Percentiles rank a stretch among this genome's conserved stretches.
phyloP scores from a whole-genome alignment of 164 flowering plant genomes.

The Vitis vinifera region DNA sequence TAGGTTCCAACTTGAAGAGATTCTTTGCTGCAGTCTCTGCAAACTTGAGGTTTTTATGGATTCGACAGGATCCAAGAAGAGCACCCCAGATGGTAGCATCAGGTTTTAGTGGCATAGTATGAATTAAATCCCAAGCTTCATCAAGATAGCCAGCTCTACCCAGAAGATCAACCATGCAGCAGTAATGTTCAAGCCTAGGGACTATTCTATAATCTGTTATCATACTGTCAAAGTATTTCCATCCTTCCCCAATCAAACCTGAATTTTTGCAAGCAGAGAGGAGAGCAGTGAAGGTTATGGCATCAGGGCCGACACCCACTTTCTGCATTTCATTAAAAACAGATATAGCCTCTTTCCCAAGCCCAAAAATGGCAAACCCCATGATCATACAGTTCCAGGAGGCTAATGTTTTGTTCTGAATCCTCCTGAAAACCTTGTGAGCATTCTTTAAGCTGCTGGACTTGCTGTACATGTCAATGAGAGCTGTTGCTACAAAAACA shows the following conservation, averaged over 20 bases:
- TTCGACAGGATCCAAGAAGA: constrained; percentile 51
- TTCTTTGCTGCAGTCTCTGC: constrained; percentile 55
- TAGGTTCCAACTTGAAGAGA: constrained; percentile 55
- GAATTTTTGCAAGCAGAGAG: constrained; percentile 63
- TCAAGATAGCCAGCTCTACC: constrained; percentile 63
- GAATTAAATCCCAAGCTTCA: constrained; percentile 67
- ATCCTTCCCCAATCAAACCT: constrained; percentile 59
- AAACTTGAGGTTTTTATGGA: constrained; percentile 39
- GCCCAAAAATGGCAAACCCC: constrained; percentile 52
- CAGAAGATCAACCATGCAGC: constrained; percentile 82
- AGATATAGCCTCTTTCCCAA: constrained; percentile 43
- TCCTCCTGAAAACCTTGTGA: constrained; percentile 33
- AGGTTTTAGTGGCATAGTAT: constrained; percentile 55
- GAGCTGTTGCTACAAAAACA: constrained; percentile 49
- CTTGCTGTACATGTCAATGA: constrained; percentile 63
- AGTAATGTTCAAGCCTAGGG: constrained; percentile 67
- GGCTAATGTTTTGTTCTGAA: constrained; percentile 41
- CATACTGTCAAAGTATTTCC: constrained; percentile 65
- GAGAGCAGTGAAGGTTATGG: constrained; percentile 59
- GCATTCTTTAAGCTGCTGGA: constrained; percentile 48
- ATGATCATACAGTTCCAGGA: constrained; percentile 72
- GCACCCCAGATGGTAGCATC: constrained; percentile 71
- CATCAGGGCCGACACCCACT: constrained; percentile 45
- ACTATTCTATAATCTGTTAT: constrained; percentile 30
- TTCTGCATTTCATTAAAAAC: constrained; percentile 48